Conservation (phyloP, 2,329 filamentous ascomycete genomes). For the Neofusicoccum laricinum region DNA sequence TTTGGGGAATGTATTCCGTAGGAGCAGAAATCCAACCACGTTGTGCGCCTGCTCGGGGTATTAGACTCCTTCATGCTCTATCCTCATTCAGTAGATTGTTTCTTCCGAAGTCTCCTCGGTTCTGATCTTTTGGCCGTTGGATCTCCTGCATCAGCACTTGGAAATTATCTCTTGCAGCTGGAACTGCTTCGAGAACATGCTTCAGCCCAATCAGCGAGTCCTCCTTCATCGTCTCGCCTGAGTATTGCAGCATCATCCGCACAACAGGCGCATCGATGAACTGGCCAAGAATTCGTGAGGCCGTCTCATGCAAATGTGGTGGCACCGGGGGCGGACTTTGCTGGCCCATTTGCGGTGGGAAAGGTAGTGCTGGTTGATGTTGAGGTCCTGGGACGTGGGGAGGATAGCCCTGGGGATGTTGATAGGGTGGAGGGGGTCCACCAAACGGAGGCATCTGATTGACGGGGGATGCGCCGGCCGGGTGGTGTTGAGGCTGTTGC, state of each 20-base stretch:
- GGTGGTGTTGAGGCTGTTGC: not conserved
- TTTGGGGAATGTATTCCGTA: no score
- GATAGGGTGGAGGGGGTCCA: conserved; percentile 25
- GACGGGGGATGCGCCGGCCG: conserved; percentile 19
- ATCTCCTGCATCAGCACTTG: conserved; percentile 23
- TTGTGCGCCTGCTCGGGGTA: no score
- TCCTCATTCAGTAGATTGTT: not conserved
- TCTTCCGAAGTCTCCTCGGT: not conserved
- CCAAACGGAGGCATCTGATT: not conserved
- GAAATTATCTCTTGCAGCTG: conserved; percentile 60
- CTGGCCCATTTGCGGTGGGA: conserved; percentile 3
- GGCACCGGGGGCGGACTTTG: conserved; percentile 1
- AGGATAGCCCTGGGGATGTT: conserved; percentile 26
- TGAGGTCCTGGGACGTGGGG: conserved; percentile 31
- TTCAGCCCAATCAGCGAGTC: conserved; percentile 72
- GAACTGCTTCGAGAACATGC: conserved; percentile 64
- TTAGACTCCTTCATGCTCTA: not conserved
- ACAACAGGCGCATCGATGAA: conserved; percentile 43
- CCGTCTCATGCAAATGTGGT: conserved; percentile 26
- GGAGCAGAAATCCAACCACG: no score
- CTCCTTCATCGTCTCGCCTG: conserved; percentile 34
- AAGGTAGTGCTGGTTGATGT: conserved; percentile 30
- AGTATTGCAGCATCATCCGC: conserved; percentile 33
- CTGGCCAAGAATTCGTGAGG: conserved; percentile 42
- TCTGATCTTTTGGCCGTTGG: not conserved